Evolutionary conservation across 495 filamentous ascomycete species (phyloP).

Genomic region (Penicillium coprophilum): DNA sequence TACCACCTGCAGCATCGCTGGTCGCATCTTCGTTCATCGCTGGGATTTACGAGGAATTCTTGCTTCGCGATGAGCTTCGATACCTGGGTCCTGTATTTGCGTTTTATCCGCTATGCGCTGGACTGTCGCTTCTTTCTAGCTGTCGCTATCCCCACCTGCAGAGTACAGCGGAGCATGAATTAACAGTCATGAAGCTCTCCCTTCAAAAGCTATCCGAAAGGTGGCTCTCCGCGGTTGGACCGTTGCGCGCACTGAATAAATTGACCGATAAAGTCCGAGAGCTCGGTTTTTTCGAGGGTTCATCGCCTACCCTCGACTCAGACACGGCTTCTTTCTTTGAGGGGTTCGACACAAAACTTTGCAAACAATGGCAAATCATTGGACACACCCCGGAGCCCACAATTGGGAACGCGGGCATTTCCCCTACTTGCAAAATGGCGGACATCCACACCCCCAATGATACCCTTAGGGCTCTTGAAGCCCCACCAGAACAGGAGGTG

Average conservation of each 20-base stretch:
- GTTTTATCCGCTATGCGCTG: conserved; percentile 31
- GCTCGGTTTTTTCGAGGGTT: conserved; percentile 22
- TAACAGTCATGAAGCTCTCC: conserved; percentile 33
- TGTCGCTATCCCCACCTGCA: conserved; percentile 29
- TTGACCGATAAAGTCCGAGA: conserved; percentile 32
- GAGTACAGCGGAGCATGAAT: conserved; percentile 29
- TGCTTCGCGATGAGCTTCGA: conserved; percentile 31
- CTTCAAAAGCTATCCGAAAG: conserved; percentile 33
- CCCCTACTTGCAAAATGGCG: conserved; percentile 23
- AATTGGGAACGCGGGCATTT: not conserved
- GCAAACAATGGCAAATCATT: conserved; percentile 30
- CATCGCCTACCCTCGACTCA: conserved; percentile 19
- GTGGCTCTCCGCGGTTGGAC: conserved; percentile 33
- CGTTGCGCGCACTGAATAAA: conserved; percentile 29
- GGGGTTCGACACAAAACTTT: conserved; percentile 27
- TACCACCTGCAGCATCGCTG: conserved; percentile 26
- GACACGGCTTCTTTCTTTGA: conserved; percentile 31
- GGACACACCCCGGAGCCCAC: conserved; percentile 20
- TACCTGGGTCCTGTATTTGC: conserved; percentile 32
- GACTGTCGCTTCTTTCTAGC: conserved; percentile 27
- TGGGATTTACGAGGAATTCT: conserved; percentile 33
- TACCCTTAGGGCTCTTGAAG: conserved; percentile 13
- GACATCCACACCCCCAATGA: conserved; percentile 22
- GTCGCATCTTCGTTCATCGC: conserved; percentile 33
- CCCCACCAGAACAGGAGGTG: conserved; percentile 12